Base-by-base conservation (phyloP, 352 stramenopile species). In the Phytophthora gonapodyides region DNA sequence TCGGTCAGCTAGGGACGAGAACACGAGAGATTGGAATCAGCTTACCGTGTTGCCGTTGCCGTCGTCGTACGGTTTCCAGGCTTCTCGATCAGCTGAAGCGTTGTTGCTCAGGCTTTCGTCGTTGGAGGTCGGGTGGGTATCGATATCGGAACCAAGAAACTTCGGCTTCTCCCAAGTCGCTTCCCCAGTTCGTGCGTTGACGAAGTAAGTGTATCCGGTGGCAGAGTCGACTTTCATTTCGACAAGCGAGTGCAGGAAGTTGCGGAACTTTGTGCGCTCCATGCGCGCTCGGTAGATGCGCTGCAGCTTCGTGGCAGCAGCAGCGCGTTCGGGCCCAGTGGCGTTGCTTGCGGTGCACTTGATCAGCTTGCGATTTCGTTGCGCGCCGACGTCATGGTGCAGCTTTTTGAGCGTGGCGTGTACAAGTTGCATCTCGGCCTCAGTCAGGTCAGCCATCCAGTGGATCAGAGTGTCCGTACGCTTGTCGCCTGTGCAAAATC, bases 261-360 rank as follows among this genome's bases (percentile, higher is more conserved):
- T 35, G 15, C 71, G 76, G 52, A 89, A 88, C 45, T 88, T 88
- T 19, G 76, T 74, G 35, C 80, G 76, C 38, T 75, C 80, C 27
- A 91, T 84, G 9, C 80, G 70, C 12, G 80, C 80, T 41, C 82
- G 78, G 46, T 89, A 91, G 38, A 88, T 88, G 9, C 80, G 80
- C 43, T 91, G 82, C 24, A 91, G 65, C 21, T 86, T 88, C 19
- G 61, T 82, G n/a, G 75, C 82, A 0, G 82, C 80, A 1, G 69
- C 72, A 2, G 75, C 71, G 7, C 82, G 82, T 59, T 91, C 82
- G 0, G 82, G 78, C 10, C 82, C 82, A 0, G 82, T 89, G 8
- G 82, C 82, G 34, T 91, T 91, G 15, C 57, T 64, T 0, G 78
- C 78, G 10, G 78, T 85, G 34, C 64, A 58, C 17, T 75, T 62